Conservation (phyloP, 176 grass and related monocot genomes). For the Carex pumila region DNA sequence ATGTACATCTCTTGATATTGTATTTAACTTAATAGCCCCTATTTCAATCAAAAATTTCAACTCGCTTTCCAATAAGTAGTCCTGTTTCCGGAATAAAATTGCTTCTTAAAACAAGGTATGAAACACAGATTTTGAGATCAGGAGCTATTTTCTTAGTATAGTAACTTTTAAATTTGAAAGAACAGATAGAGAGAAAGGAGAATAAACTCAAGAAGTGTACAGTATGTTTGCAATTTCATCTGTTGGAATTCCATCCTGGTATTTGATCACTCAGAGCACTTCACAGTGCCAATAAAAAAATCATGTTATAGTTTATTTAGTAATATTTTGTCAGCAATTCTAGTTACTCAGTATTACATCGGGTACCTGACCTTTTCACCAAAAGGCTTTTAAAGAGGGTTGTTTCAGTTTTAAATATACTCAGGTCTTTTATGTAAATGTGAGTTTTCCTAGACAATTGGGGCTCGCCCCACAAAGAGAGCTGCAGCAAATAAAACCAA, state of each 20-base stretch:
- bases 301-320: not conserved
- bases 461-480: not conserved
- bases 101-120: not conserved
- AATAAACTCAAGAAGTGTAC: too few species aligned
- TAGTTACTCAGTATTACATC: not conserved
- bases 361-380: not conserved
- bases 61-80: not conserved
- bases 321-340: not conserved
- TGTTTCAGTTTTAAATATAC: not conserved
- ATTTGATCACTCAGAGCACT: too few species aligned
- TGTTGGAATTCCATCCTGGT: not conserved
- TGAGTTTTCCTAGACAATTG: not conserved
- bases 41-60: not conserved
- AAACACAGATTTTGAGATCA: not conserved
- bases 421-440: not conserved
- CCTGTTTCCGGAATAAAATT: not conserved
- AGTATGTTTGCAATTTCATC: not conserved
- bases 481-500: slow-evolving; percentile 8
- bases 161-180: not conserved
- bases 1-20: not conserved
- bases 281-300: not conserved
- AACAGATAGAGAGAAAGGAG: too few species aligned
- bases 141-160: not conserved
- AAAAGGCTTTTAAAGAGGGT: not conserved
- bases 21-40: not conserved